A percentile compares a stretch with the other conserved stretches of the same genome.
phyloP scores from a whole-genome alignment of 2,329 filamentous ascomycete genomes.

The Elsinoe australis region DNA sequence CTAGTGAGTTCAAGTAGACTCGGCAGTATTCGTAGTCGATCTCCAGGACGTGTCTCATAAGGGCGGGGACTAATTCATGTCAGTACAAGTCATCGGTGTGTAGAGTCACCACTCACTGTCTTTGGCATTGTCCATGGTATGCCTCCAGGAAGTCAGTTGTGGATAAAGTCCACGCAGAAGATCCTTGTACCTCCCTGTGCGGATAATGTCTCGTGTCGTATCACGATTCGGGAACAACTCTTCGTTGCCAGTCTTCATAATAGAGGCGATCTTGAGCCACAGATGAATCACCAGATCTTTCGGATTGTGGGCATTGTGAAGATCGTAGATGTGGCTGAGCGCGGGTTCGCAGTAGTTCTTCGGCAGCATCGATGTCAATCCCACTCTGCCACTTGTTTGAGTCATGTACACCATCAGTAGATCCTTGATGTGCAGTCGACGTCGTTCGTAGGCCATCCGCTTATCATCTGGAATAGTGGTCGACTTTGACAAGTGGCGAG shows the following conservation, averaged over 20 bases:
- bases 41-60: constrained; percentile 66
- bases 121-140: constrained; percentile 68
- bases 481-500: constrained; percentile 45
- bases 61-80: constrained; percentile 41
- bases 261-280: constrained; percentile 87
- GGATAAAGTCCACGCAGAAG: constrained; percentile 75
- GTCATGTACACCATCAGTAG: constrained; percentile 85
- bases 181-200: constrained; percentile 73
- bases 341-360: constrained; percentile 34
- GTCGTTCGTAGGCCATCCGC: constrained; percentile 67
- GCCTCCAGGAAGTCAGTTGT: constrained; percentile 68
- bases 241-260: constrained; percentile 87
- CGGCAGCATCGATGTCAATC: constrained; percentile 89
- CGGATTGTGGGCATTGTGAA: constrained; percentile 24
- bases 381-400: constrained; percentile 85
- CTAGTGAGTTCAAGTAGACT: constrained; percentile 89
- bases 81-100: not conserved
- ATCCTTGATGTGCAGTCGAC: constrained; percentile 74
- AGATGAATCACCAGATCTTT: constrained; percentile 63
- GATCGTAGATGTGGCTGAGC: constrained; percentile 28
- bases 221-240: constrained; percentile 79
- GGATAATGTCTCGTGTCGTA: constrained; percentile 81
- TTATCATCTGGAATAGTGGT: constrained; percentile 42
- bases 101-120: constrained; percentile 32
- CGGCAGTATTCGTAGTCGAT: constrained; percentile 96